Conservation (phyloP, 192 early-diverging fungal species). For the Linnemannia hyalina region DNA sequence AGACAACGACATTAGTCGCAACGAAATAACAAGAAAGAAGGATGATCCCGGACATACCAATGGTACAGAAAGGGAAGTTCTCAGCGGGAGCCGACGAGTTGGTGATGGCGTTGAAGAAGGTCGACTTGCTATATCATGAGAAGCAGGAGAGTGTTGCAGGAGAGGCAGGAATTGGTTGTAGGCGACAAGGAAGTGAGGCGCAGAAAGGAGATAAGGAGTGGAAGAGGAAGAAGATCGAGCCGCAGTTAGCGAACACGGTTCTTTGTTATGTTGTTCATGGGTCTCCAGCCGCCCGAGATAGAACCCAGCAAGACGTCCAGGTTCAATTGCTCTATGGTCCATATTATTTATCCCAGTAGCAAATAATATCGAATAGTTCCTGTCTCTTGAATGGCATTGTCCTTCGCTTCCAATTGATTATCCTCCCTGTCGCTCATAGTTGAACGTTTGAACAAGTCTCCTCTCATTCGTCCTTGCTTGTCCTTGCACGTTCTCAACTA, state of each 20-base stretch:
- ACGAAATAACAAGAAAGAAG: background rate
- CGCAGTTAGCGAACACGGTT: conserved; percentile 34
- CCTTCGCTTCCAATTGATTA: background rate
- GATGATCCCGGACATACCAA: conserved; percentile 57
- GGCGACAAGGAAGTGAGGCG: background rate
- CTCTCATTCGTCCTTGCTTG: background rate
- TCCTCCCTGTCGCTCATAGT: too few species aligned
- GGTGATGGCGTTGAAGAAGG: conserved; percentile 88
- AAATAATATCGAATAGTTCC: background rate
- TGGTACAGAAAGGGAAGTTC: conserved; percentile 99
- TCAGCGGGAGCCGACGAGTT: conserved; percentile 80
- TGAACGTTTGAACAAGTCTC: too few species aligned
- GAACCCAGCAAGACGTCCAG: background rate
- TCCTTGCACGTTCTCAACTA: background rate
- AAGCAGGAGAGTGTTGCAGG: background rate
- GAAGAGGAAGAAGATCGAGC: conserved; percentile 57
- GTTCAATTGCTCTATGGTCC: background rate
- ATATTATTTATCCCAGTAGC: background rate
- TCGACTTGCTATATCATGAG: conserved; percentile 73
- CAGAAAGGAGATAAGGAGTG: conserved; percentile 55
- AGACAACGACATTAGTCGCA: background rate
- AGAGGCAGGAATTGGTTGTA: background rate
- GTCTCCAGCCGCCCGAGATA: background rate
- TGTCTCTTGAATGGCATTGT: background rate
- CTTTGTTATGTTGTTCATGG: background rate